Evolutionary conservation across 441 rosid genomes (phyloP).

Genomic region (Theobroma grandiflorum): DNA sequence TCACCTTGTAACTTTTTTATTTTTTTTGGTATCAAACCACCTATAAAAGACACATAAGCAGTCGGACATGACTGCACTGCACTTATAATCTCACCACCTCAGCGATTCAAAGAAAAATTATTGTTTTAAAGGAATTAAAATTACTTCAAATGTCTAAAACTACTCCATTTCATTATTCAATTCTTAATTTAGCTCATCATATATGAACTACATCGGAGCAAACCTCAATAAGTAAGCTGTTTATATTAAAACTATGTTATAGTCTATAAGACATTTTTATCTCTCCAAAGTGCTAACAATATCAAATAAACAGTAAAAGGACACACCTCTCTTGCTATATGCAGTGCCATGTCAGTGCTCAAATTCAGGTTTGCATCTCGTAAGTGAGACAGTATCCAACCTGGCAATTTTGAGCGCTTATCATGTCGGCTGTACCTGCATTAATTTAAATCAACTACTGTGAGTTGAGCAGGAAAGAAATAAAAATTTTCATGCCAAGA

Average conservation of each 20-base stretch:
- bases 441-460: neutral
- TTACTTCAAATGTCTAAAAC: constrained; percentile 4
- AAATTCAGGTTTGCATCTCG: constrained; percentile 87
- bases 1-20: neutral
- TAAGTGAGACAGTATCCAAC: constrained; percentile 92
- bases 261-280: neutral
- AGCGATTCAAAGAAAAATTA: neutral
- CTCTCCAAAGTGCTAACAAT: neutral
- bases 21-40: neutral
- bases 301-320: neutral
- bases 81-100: neutral
- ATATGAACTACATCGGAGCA: neutral
- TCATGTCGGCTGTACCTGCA: constrained; percentile 96
- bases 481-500: neutral
- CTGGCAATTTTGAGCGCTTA: constrained; percentile 92
- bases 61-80: no score
- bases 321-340: constrained; percentile 87
- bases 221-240: neutral
- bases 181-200: neutral
- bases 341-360: constrained; percentile 98
- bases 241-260: neutral
- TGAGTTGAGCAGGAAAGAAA: neutral
- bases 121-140: neutral
- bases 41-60: neutral
- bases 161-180: neutral